Evolutionary conservation across 495 filamentous ascomycete genomes (phyloP), one percentile per base, ranked within the genome.

Genomic region (Hypoxylon trugodes): DNA sequence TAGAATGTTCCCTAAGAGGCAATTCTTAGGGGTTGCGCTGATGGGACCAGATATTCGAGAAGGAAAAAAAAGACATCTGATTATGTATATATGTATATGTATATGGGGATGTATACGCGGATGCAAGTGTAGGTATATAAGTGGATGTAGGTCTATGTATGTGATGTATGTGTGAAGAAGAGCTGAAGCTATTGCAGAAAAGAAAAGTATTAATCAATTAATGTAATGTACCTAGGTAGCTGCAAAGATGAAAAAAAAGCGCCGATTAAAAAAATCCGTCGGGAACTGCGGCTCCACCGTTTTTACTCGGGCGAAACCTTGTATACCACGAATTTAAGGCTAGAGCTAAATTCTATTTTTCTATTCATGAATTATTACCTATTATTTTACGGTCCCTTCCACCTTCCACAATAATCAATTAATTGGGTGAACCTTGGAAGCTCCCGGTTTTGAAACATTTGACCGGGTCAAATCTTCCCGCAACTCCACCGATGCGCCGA

Each of bases 391-490:
- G 50, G 36, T 10, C 26, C 26, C 46, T 60, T 66, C 43, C 50
- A 51, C 62, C 62, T 66, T 60, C 62, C 62, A 61, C 43, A 60
- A 59, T n/a, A 1, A 55, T 65, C 62, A 60, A 65, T 60, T 59
- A 60, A 59, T 65, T 57, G 43, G 25, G 30, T 58, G n/a, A n/a
- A n/a, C n/a, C n/a, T n/a, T n/a, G n/a, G 52, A 67, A 47, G 36
- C 35, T 62, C 59, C 52, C 54, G 53, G 65, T 22, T 41, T 68
- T 68, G 65, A 68, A 68, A 68, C 65, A 62, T 59, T 63, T 59
- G 59, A 49, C 59, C 65, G 54, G 65, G 53, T 56, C 65, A 63
- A 68, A 68, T 64, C 65, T 68, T 63, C 48, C 59, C 53, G 59
- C 46, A 49, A 59, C 65, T 68, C 65, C 65, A 68, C 65, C 54